A percentile compares a stretch with the other conserved stretches of the same genome.
These are phyloP conservation scores for Tremella yokohamensis DNA, from an alignment of 768 basidiomycete species.

Conservation along the genomic window DNA sequence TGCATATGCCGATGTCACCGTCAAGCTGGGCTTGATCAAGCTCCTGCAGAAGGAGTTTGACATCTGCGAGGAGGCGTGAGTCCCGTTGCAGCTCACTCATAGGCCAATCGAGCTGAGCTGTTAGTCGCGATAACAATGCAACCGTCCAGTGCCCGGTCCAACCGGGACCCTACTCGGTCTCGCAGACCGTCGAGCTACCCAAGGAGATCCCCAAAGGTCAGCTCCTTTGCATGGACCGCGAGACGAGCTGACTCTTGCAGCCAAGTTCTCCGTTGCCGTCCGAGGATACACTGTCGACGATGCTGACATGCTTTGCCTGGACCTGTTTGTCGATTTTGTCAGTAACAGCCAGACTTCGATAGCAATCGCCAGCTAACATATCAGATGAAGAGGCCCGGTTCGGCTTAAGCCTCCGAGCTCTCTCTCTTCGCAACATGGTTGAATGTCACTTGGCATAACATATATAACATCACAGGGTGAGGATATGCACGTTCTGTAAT, in stretches of 20 bases:
- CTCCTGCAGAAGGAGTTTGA: conserved; percentile 79
- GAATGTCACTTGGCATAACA: too few species aligned
- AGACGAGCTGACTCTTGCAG: conserved; percentile 53
- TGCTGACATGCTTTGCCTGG: conserved; percentile 71
- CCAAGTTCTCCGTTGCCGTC: conserved; percentile 75
- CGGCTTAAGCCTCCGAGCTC: too few species aligned
- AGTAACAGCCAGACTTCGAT: conserved; percentile 15
- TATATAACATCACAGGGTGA: too few species aligned
- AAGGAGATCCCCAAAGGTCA: conserved; percentile 79
- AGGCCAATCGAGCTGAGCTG: not conserved
- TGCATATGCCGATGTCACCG: conserved; percentile 79
- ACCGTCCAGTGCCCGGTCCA: conserved; percentile 79
- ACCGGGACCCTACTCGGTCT: conserved; percentile 66
- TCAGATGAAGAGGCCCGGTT: too few species aligned
- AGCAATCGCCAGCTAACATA: too few species aligned
- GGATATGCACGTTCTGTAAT: too few species aligned
- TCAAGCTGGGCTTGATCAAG: conserved; percentile 92
- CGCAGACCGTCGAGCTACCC: conserved; percentile 79
- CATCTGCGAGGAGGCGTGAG: conserved; percentile 90
- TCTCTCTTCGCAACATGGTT: too few species aligned
- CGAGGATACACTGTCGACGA: conserved; percentile 68
- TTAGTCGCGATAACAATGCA: conserved; percentile 69
- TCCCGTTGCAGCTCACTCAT: conserved; percentile 24
- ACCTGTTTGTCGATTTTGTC: conserved; percentile 72
- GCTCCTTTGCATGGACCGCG: conserved; percentile 9